Conservation (phyloP, 768 basidiomycete species). For the Mycena alexandri region DNA sequence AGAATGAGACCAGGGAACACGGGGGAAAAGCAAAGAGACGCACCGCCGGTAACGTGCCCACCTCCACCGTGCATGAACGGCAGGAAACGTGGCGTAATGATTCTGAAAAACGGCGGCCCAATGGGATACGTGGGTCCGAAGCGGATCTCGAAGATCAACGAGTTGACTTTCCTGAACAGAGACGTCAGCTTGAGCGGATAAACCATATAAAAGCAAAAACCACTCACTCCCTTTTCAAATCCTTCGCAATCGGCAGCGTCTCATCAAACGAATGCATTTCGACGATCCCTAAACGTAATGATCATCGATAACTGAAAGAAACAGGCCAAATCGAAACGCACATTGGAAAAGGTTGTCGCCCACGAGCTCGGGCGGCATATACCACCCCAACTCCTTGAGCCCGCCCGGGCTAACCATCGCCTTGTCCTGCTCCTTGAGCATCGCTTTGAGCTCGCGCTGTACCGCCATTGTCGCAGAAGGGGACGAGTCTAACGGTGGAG, state of each 20-base stretch:
- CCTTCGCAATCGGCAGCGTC: constrained; percentile 69
- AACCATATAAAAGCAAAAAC: neutral
- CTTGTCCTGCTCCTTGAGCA: constrained; percentile 70
- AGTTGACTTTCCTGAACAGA: constrained; percentile 64
- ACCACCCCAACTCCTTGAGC: constrained; percentile 75
- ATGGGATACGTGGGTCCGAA: constrained; percentile 77
- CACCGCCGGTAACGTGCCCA: constrained; percentile 75
- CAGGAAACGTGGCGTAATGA: constrained; percentile 78
- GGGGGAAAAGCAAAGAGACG: constrained; percentile 18
- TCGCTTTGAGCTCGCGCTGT: constrained; percentile 70
- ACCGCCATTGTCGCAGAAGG: constrained; percentile 68
- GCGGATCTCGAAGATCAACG: constrained; percentile 79
- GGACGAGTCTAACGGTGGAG: constrained; percentile 71
- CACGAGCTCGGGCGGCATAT: constrained; percentile 74
- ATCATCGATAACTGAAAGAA: too few relatives aligned
- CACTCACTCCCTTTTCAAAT: constrained; percentile 64
- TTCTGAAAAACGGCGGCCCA: constrained; percentile 82
- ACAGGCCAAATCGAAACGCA: too few relatives aligned
- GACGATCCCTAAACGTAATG: constrained; percentile 56
- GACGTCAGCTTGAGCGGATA: constrained; percentile 8
- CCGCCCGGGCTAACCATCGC: constrained; percentile 48
- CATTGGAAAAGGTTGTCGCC: constrained; percentile 79
- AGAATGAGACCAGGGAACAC: constrained; percentile 8
- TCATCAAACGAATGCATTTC: constrained; percentile 80
- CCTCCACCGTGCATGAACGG: constrained; percentile 80